These are phyloP conservation scores for Phascolomyces articulosus DNA, from an alignment of 371 early-diverging fungal genomes.

Conservation along the genomic window DNA sequence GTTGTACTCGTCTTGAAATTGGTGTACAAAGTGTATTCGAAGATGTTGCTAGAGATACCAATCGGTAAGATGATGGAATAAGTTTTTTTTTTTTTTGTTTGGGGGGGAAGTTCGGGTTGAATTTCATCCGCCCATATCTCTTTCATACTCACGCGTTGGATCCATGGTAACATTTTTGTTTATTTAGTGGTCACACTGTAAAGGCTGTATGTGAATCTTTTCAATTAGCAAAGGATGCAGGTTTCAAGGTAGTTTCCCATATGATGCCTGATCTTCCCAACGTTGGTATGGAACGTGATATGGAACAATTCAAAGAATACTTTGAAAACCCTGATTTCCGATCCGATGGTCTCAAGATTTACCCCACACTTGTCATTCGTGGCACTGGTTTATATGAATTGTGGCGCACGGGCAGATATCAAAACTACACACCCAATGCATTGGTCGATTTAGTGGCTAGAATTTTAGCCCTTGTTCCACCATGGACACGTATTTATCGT, in stretches of 20 bases:
- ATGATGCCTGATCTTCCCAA: slow-evolving; percentile 99
- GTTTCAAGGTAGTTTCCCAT: slow-evolving; percentile 99
- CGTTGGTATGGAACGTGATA: slow-evolving; percentile 99
- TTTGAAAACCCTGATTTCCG: slow-evolving; percentile 99
- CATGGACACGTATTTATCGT: slow-evolving; percentile 99
- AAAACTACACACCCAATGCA: slow-evolving; percentile 98
- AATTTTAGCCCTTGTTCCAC: slow-evolving; percentile 98
- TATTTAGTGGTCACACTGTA: slow-evolving; percentile 95
- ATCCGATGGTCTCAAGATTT: slow-evolving; percentile 99
- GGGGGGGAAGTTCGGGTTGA: too few species aligned
- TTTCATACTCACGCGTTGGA: too few species aligned
- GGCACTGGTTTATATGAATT: slow-evolving; percentile 99
- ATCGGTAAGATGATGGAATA: slow-evolving; percentile 67
- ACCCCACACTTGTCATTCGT: slow-evolving; percentile 99
- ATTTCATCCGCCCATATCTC: too few species aligned
- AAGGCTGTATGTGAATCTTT: slow-evolving; percentile 97
- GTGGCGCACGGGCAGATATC: slow-evolving; percentile 98
- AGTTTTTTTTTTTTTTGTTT: too few species aligned
- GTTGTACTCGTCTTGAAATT: slow-evolving; percentile 99
- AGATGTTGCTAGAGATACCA: slow-evolving; percentile 99
- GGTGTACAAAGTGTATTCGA: slow-evolving; percentile 99
- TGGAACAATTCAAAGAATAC: slow-evolving; percentile 99
- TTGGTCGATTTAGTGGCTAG: slow-evolving; percentile 98
- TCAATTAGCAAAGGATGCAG: slow-evolving; percentile 98
- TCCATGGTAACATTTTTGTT: neutral